Conservation (phyloP, 1,284 basidiomycete genomes). For the Papiliotrema flavescens region DNA sequence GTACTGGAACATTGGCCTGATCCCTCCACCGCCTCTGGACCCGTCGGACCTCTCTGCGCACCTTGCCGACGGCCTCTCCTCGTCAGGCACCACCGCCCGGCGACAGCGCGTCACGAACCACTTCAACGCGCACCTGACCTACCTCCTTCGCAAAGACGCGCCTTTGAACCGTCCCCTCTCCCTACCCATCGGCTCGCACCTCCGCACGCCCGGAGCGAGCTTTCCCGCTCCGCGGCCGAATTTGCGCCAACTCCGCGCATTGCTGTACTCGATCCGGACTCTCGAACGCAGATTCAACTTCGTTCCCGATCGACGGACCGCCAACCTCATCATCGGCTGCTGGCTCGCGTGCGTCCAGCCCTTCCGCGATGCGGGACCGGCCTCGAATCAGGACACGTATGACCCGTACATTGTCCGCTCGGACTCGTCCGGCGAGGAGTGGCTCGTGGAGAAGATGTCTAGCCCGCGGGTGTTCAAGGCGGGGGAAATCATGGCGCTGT, state of each 20-base stretch:
- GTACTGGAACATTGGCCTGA: background rate
- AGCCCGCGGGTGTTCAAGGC: background rate
- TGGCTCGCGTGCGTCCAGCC: slow-evolving; percentile 27
- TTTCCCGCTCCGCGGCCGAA: slow-evolving; percentile 3
- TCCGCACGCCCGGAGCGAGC: background rate
- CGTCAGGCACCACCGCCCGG: background rate
- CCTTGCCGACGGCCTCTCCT: background rate
- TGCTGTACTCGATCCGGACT: slow-evolving; percentile 26
- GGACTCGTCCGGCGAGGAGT: background rate
- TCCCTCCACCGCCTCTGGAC: background rate
- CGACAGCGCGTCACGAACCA: slow-evolving; percentile 12
- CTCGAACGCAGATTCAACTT: slow-evolving; percentile 31
- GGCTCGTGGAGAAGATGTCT: background rate
- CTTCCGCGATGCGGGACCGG: too few relatives aligned
- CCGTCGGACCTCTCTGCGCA: background rate
- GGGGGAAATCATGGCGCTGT: slow-evolving; percentile 17
- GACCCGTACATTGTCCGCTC: background rate
- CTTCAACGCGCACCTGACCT: slow-evolving; percentile 20
- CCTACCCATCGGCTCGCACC: slow-evolving; percentile 1
- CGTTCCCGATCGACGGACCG: slow-evolving; percentile 39
- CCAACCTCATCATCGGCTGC: slow-evolving; percentile 38
- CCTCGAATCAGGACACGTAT: background rate
- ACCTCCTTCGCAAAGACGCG: slow-evolving; percentile 8
- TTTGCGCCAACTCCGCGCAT: slow-evolving; percentile 27
- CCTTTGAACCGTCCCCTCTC: background rate